phyloP scores from a whole-genome alignment of 305 asterid species.

The Fraxinus dipetala region DNA sequence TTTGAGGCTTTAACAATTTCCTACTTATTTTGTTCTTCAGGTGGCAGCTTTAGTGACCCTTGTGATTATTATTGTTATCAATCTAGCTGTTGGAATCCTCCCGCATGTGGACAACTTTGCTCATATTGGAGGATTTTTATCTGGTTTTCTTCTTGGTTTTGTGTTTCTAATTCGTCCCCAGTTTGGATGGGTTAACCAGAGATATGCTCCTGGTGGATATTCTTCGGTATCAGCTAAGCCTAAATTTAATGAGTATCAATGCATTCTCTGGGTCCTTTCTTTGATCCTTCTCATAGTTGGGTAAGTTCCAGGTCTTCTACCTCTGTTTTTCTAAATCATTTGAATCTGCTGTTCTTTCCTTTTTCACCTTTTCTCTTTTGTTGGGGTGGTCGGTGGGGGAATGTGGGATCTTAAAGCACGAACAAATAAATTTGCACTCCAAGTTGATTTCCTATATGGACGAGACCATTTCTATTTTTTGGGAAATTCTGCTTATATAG shows the following conservation, averaged over 20 bases:
- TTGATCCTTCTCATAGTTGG: conserved; percentile 45
- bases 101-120: conserved; percentile 67
- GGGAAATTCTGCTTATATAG: background rate
- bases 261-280: conserved; percentile 50
- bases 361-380: background rate
- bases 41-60: conserved; percentile 51
- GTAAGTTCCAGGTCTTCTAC: conserved; percentile 25
- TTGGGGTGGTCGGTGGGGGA: background rate
- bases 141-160: conserved; percentile 60
- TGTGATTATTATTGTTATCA: conserved; percentile 45
- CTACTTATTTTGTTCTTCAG: conserved; percentile 27
- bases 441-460: background rate
- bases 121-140: conserved; percentile 56
- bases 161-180: conserved; percentile 62
- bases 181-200: conserved; percentile 58
- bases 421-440: background rate
- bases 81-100: conserved; percentile 54
- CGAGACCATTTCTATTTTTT: background rate
- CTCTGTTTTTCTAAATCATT: background rate
- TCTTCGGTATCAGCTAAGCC: conserved; percentile 36
- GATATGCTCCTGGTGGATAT: conserved; percentile 38
- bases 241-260: conserved; percentile 53
- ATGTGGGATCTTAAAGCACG: background rate
- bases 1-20: background rate
- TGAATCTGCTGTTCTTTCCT: background rate